phyloP scores from a whole-genome alignment of 208 protist species.

The Ichthyophonus hoferi region DNA sequence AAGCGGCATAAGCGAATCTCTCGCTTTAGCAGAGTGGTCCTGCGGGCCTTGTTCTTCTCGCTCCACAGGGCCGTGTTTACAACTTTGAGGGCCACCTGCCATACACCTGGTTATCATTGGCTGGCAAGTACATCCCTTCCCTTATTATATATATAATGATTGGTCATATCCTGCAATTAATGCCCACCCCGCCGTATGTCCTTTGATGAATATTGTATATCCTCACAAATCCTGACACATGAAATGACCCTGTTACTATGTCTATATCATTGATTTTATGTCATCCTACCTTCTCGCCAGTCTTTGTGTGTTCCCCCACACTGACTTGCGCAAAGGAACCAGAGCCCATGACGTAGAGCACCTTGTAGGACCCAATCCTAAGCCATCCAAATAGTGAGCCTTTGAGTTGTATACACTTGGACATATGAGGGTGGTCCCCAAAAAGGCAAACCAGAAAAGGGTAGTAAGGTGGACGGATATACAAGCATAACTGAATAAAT shows the following conservation, averaged over 20 bases:
- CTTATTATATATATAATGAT: not conserved
- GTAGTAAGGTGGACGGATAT: too few relatives aligned
- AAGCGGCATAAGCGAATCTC: constrained; percentile 30
- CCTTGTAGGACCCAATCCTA: constrained; percentile 2
- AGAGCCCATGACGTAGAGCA: not conserved
- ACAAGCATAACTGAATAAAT: too few relatives aligned
- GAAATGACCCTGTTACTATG: not conserved
- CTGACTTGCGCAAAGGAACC: constrained; percentile 29
- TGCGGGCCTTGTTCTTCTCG: not conserved
- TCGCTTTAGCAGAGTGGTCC: constrained; percentile 19
- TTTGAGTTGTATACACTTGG: not conserved
- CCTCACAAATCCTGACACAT: not conserved
- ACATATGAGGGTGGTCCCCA: too few relatives aligned
- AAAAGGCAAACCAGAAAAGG: too few relatives aligned
- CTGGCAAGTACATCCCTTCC: too few relatives aligned
- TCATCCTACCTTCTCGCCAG: constrained; percentile 12
- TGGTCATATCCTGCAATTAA: not conserved
- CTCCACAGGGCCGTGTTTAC: constrained; percentile 18
- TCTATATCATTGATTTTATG: too few relatives aligned
- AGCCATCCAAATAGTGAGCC: too few relatives aligned
- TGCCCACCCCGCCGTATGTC: too few relatives aligned
- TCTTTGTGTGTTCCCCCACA: constrained; percentile 18
- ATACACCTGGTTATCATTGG: too few relatives aligned
- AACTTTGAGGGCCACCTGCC: constrained; percentile 5
- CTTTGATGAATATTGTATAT: too few relatives aligned